Percentiles rank a stretch among this genome's conserved stretches.
Evolutionary conservation across 73 alveolate species (phyloP).

Genomic region (Paraurostyla sp.): DNA sequence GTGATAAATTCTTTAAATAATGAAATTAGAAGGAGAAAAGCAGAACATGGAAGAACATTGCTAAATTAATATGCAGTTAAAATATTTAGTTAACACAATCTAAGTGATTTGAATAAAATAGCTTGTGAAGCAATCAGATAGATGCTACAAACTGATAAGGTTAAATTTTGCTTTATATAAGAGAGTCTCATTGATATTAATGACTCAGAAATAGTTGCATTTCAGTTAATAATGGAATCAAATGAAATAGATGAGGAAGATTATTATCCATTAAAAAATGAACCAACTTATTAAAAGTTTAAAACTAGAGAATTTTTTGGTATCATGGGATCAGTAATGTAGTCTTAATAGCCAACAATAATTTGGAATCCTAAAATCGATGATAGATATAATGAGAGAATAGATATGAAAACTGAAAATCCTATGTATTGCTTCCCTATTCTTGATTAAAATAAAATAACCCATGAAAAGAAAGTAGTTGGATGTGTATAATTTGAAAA

Average conservation of each 20-base stretch:
- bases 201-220: conserved; percentile 14
- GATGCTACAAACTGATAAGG: conserved; percentile 22
- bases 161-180: conserved; percentile 19
- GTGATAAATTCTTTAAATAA: conserved; percentile 17
- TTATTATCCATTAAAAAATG: not conserved
- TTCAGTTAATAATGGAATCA: not conserved
- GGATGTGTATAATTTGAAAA: conserved; percentile 41
- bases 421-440: conserved; percentile 38
- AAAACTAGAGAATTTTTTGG: not conserved
- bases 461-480: not conserved
- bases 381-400: conserved; percentile 34
- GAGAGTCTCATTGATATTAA: not conserved
- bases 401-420: conserved; percentile 48
- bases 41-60: conserved; percentile 15
- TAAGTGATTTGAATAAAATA: conserved; percentile 27
- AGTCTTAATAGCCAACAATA: not conserved
- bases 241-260: not conserved
- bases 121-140: conserved; percentile 21
- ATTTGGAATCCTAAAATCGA: conserved; percentile 41
- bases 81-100: conserved; percentile 15
- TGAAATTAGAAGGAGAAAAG: conserved; percentile 31
- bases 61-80: conserved; percentile 36
- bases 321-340: conserved; percentile 18
- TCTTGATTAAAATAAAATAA: not conserved
- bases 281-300: not conserved